Evolutionary conservation across 1,284 basidiomycete species (phyloP).

Genomic region (Agroathelia rolfsii): DNA sequence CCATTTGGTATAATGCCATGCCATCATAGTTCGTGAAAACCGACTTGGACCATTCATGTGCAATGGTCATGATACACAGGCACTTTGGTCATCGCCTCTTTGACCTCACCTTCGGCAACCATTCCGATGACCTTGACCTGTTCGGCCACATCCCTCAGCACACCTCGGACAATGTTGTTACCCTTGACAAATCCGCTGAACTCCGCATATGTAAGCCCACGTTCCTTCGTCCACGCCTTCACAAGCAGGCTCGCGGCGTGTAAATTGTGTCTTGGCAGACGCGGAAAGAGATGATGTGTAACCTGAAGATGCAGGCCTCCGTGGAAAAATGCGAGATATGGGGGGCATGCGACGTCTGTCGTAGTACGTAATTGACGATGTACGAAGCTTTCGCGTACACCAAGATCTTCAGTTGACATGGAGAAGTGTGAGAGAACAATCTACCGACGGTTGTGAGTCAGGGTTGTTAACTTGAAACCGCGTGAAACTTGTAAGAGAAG

Average conservation of each 20-base stretch:
- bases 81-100: conserved; percentile 47
- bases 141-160: conserved; percentile 71
- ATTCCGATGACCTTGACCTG: conserved; percentile 69
- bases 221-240: conserved; percentile 78
- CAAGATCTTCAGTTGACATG: conserved; percentile 88
- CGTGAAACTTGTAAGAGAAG: background rate
- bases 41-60: no score
- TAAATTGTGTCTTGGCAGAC: conserved; percentile 90
- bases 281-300: conserved; percentile 94
- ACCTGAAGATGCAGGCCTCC: conserved; percentile 94
- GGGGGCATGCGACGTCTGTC: conserved; percentile 86
- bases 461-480: background rate
- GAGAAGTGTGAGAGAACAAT: conserved; percentile 98
- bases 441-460: conserved; percentile 30
- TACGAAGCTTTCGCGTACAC: conserved; percentile 85
- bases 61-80: no score
- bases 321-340: conserved; percentile 81
- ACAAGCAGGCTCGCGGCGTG: conserved; percentile 73
- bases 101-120: conserved; percentile 60
- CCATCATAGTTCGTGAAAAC: no score
- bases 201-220: conserved; percentile 81
- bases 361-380: conserved; percentile 94
- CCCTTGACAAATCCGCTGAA: conserved; percentile 85
- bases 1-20: no score
- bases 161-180: conserved; percentile 70